These are phyloP conservation scores for Microsporum ferrugineum DNA, from an alignment of 2,329 filamentous ascomycete species.

Conservation along the genomic window DNA sequence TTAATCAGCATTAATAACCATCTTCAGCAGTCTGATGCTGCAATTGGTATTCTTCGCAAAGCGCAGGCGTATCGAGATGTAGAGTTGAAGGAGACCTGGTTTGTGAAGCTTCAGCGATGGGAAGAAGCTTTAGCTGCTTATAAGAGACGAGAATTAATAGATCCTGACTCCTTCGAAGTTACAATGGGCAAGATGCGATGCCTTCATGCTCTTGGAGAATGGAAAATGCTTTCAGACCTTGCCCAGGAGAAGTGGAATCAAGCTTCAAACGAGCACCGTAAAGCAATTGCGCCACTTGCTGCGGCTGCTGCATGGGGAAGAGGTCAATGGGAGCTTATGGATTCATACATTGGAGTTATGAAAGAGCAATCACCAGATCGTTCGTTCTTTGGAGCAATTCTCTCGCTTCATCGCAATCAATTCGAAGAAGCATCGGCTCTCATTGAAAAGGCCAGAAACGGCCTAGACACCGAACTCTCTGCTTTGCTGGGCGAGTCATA, in stretches of 20 bases:
- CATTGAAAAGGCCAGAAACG: constrained; percentile 84
- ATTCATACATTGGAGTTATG: constrained; percentile 90
- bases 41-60: constrained; percentile 92
- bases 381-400: constrained; percentile 93
- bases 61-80: constrained; percentile 95
- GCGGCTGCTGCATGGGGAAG: constrained; percentile 95
- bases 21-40: constrained; percentile 93
- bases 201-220: constrained; percentile 90
- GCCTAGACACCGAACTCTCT: constrained; percentile 87
- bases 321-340: constrained; percentile 96
- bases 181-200: constrained; percentile 99
- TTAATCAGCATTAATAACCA: constrained; percentile 99
- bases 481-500: constrained; percentile 97
- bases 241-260: constrained; percentile 91
- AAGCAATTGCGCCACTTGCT: constrained; percentile 82
- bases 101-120: constrained; percentile 96
- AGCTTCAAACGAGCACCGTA: constrained; percentile 74
- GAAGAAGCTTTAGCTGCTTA: constrained; percentile 79
- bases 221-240: constrained; percentile 81
- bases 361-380: constrained; percentile 86
- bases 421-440: constrained; percentile 83
- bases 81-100: constrained; percentile 95
- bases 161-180: constrained; percentile 75
- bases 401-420: constrained; percentile 88
- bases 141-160: constrained; percentile 66